A percentile compares a stretch with the other conserved stretches of the same genome.
phyloP scores from a whole-genome alignment of 2,329 filamentous ascomycete species.

The Fusarium sp. region DNA sequence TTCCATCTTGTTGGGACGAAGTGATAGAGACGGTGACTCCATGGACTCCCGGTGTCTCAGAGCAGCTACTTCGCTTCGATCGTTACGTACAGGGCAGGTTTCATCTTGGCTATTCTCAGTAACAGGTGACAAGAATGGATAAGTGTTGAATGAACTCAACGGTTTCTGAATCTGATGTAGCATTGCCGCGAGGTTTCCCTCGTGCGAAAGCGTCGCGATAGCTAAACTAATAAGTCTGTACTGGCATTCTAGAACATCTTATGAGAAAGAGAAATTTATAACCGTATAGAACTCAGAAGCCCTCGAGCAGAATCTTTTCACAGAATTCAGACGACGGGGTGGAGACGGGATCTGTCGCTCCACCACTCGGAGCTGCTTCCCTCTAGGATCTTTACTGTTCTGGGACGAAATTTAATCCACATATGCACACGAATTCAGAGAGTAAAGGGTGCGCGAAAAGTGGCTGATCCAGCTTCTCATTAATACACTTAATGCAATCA shows the following conservation, averaged over 20 bases:
- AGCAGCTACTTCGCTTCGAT: rapidly evolving
- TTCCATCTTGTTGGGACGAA: not conserved
- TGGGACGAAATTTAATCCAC: rapidly evolving
- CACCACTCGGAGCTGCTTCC: not conserved
- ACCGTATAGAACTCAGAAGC: not conserved
- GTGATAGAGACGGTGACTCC: no score
- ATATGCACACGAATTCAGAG: rapidly evolving
- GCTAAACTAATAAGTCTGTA: rapidly evolving
- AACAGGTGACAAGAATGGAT: rapidly evolving
- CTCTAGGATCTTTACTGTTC: not conserved
- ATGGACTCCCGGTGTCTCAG: no score
- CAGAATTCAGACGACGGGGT: rapidly evolving
- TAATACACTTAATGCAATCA: not conserved
- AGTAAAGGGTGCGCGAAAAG: not conserved
- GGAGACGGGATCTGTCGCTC: not conserved
- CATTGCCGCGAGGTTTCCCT: not conserved
- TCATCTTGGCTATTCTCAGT: rapidly evolving
- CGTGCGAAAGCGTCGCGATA: rapidly evolving
- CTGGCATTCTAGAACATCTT: rapidly evolving
- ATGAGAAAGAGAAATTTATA: not conserved
- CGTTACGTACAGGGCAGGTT: not conserved
- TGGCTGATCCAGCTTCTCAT: not conserved
- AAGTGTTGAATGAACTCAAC: rapidly evolving
- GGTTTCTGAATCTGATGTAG: rapidly evolving
- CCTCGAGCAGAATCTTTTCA: rapidly evolving